phyloP scores from a whole-genome alignment of 116 monocot genomes.

The Iris pallida region DNA sequence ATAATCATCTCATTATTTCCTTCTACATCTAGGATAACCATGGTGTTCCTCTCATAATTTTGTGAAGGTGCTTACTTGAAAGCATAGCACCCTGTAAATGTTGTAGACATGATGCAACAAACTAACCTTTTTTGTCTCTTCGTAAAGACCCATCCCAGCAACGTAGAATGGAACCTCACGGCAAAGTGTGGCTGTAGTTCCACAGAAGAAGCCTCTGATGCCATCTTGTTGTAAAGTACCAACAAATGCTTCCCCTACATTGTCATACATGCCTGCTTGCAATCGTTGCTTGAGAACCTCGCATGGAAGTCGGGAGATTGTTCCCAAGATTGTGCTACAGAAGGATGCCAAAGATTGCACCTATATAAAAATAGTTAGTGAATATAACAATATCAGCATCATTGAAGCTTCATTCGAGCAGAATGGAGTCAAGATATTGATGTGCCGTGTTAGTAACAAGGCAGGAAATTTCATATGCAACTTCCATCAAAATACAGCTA shows the following conservation, averaged over 20 bases:
- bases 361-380: slow-evolving; percentile 9
- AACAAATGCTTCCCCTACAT: slow-evolving; percentile 47
- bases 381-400: no score
- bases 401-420: no score
- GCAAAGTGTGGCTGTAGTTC: slow-evolving; percentile 43
- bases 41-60: no score
- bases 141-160: slow-evolving; percentile 41
- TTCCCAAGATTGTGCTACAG: slow-evolving; percentile 58
- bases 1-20: no score
- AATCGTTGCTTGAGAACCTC: slow-evolving; percentile 68
- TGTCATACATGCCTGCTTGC: slow-evolving; percentile 59
- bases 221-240: slow-evolving; percentile 35
- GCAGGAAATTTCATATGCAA: no score
- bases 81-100: neutral
- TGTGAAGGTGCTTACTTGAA: no score
- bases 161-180: slow-evolving; percentile 48
- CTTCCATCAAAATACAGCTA: no score
- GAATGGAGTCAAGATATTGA: no score
- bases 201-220: slow-evolving; percentile 36
- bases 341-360: slow-evolving; percentile 63
- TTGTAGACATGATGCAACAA: neutral
- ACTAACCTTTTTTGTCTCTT: slow-evolving; percentile 39
- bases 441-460: no score
- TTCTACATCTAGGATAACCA: no score
- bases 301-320: slow-evolving; percentile 51